Base-by-base conservation (phyloP, 345 rosid species). In the Bruguiera gymnorhiza region DNA sequence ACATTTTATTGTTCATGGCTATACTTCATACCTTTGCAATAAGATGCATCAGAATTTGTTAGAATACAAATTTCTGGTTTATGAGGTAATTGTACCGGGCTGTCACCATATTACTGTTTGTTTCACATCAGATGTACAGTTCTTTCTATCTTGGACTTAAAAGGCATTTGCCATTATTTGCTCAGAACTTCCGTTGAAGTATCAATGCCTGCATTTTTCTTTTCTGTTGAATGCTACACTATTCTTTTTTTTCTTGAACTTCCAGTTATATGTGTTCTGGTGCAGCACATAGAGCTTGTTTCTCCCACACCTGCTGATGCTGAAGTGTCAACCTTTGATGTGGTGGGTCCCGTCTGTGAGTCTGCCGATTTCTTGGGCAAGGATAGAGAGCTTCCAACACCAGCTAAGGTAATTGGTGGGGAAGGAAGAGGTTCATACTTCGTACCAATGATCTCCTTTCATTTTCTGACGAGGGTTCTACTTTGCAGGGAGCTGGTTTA, bases 291-390 rank as follows among this genome's bases (percentile, higher is more conserved):
- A 67, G 97, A 96, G 80, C 81, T 96, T 81, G 88, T 92, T 74
- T 89, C 99, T 72, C 99, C 98, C 54, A 16, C 88, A 43, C 78
- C 84, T 18, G 68, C 88, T 23, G 85, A 77, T 56, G 83, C 90
- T 1, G 96, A 89, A 67, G 73, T 81, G 68, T 79, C 91, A 6
- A 90, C 80, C 36, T 96, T 90, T 66, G 99, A 96, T 60, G 92
- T 96, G 66, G 99, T 96, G 19, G 99, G 99, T 52, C 99, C 99
- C 53, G 99, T 96, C 63, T 96, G 99, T 16, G 99, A 96, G 70
- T 96, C 99, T 66, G 99, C 99, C 51, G 99, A 96, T 81, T 96
- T 96, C 91, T 69, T 95, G 77, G 99, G 99, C 15, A 95, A 95
- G 75, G 87, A 89, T 7, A 86, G 99, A 83, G 91, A 92, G 78